phyloP scores from a whole-genome alignment of 306 rosid genomes.

The Vigna mungo region DNA sequence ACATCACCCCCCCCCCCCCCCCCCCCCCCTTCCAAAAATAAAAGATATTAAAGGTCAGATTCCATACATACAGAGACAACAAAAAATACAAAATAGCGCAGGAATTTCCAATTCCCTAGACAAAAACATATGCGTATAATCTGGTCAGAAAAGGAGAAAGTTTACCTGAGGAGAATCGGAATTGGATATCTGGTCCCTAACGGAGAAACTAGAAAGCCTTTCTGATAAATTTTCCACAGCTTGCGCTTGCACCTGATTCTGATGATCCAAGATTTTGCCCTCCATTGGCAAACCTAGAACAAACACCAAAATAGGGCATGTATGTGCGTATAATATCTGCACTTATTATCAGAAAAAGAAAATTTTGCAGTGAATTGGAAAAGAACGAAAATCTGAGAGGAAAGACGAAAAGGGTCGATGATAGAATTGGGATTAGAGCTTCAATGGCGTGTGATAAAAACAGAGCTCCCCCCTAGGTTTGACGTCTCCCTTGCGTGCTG shows the following conservation, averaged over 20 bases:
- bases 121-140: not conserved
- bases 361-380: not conserved
- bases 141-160: not conserved
- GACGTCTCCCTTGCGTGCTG: constrained; percentile 52
- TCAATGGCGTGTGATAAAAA: constrained; percentile 41
- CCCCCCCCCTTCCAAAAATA: not conserved
- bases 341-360: constrained; percentile 18
- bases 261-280: constrained; percentile 36
- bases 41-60: constrained; percentile 12
- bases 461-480: constrained; percentile 21
- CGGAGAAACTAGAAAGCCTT: constrained; percentile 47
- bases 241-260: constrained; percentile 41
- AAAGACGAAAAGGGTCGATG: constrained; percentile 23
- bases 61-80: constrained; percentile 5
- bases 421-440: constrained; percentile 38
- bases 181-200: constrained; percentile 33
- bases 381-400: constrained; percentile 44
- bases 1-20: not conserved
- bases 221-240: constrained; percentile 43
- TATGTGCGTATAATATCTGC: not conserved
- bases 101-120: constrained; percentile 33
- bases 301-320: constrained; percentile 39
- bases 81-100: constrained; percentile 8
- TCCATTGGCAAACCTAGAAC: constrained; percentile 47
- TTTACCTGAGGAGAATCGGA: constrained; percentile 50